Evolutionary conservation across 192 early-diverging fungal genomes (phyloP).

Genomic region (Coemansia erecta): DNA sequence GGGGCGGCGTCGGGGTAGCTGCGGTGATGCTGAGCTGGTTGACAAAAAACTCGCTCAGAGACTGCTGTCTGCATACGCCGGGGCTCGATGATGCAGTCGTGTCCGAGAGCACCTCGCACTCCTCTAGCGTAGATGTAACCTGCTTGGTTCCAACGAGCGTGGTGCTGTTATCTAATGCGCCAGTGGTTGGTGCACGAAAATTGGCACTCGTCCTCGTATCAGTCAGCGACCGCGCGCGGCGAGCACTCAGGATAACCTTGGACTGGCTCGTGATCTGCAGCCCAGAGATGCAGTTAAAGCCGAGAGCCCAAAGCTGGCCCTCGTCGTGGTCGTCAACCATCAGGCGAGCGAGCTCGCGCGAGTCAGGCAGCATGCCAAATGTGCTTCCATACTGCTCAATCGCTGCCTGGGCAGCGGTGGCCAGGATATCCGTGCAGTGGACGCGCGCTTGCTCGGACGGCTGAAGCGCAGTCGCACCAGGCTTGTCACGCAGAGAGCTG

Average conservation of each 20-base stretch:
- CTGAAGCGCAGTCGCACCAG: constrained; percentile 34
- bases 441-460: constrained; percentile 21
- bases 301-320: constrained; percentile 43
- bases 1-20: neutral
- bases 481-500: constrained; percentile 37
- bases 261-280: constrained; percentile 47
- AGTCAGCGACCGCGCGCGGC: constrained; percentile 23
- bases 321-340: constrained; percentile 53
- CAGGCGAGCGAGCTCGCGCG: constrained; percentile 45
- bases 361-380: constrained; percentile 46
- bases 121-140: constrained; percentile 14
- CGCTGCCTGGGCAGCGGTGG: constrained; percentile 44
- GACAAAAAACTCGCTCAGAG: constrained; percentile 47
- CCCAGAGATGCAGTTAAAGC: constrained; percentile 46
- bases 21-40: constrained; percentile 18
- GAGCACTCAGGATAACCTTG: constrained; percentile 40
- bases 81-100: constrained; percentile 12
- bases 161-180: neutral
- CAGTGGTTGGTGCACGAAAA: neutral
- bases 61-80: constrained; percentile 36
- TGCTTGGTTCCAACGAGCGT: neutral
- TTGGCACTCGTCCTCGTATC: constrained; percentile 26
- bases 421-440: constrained; percentile 51
- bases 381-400: constrained; percentile 53
- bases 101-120: constrained; percentile 11